phyloP scores from a whole-genome alignment of 2,329 filamentous ascomycete genomes.

The Ambrosiella xylebori region DNA sequence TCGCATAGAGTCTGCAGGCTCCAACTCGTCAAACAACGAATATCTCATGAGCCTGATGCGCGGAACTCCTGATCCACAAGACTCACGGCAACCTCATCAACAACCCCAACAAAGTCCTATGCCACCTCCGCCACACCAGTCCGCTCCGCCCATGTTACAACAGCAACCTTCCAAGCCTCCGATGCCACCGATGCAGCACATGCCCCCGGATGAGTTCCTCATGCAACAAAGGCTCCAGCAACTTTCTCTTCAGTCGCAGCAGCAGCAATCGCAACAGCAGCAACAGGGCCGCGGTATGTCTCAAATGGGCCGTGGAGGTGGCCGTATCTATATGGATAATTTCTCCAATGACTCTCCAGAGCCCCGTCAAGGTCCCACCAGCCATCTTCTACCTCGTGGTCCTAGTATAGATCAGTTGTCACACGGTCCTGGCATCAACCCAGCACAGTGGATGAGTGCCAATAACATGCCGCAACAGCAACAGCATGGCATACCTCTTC shows the following conservation, averaged over 20 bases:
- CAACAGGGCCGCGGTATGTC: constrained; percentile 9
- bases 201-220: constrained; percentile 4
- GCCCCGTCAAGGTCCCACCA: constrained; percentile 30
- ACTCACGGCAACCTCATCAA: constrained; percentile 31
- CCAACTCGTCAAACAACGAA: constrained; percentile 48
- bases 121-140: constrained; percentile 15
- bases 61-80: constrained; percentile 29
- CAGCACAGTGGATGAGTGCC: constrained; percentile 28
- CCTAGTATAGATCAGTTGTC: constrained; percentile 42
- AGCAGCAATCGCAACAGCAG: constrained; percentile 16
- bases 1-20: constrained; percentile 16
- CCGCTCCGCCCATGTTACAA: constrained; percentile 13
- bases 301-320: constrained; percentile 19
- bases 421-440: constrained; percentile 30
- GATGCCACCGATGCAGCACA: constrained; percentile 6
- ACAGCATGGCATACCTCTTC: constrained; percentile 33
- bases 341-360: constrained; percentile 34
- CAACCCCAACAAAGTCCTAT: constrained; percentile 30
- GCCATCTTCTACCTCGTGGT: constrained; percentile 48
- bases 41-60: constrained; percentile 74
- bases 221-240: constrained; percentile 16
- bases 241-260: constrained; percentile 20
- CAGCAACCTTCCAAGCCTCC: constrained; percentile 12
- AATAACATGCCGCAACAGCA: constrained; percentile 21
- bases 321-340: constrained; percentile 36